These are phyloP conservation scores for Cyberlindnera euphorbiae DNA, from an alignment of 805 yeast genomes.

Conservation along the genomic window DNA sequence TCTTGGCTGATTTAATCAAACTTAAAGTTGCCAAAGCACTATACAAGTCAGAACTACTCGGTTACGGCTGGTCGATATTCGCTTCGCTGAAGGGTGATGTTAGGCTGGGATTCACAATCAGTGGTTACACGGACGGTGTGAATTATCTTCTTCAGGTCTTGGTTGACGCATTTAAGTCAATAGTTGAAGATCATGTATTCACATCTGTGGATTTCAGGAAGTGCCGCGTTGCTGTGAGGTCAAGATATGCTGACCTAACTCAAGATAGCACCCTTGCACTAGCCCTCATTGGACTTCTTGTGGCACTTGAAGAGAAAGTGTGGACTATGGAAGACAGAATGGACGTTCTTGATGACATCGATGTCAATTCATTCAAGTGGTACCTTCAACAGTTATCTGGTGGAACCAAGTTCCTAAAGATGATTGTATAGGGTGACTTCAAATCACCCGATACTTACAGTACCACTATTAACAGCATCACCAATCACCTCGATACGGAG, in stretches of 20 bases:
- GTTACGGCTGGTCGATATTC: slow-evolving; percentile 51
- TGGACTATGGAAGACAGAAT: slow-evolving; percentile 53
- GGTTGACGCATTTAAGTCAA: slow-evolving; percentile 27
- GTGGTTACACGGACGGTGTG: slow-evolving; percentile 47
- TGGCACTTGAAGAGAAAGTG: slow-evolving; percentile 50
- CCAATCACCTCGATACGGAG: slow-evolving; percentile 23
- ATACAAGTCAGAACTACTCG: slow-evolving; percentile 51
- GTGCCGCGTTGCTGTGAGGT: slow-evolving; percentile 44
- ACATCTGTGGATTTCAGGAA: slow-evolving; percentile 36
- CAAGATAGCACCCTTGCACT: slow-evolving; percentile 42
- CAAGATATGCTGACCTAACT: slow-evolving; percentile 40
- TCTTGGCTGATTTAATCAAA: slow-evolving; percentile 46
- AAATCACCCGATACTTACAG: slow-evolving; percentile 21
- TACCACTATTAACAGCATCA: slow-evolving; percentile 23
- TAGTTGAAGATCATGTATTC: slow-evolving; percentile 15
- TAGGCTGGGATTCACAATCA: slow-evolving; percentile 45
- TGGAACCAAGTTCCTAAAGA: slow-evolving; percentile 31
- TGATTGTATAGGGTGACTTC: slow-evolving; percentile 50
- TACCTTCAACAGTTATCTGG: slow-evolving; percentile 28
- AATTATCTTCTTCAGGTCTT: slow-evolving; percentile 31
- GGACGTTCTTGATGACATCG: slow-evolving; percentile 49
- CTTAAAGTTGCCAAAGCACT: slow-evolving; percentile 34
- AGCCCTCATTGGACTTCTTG: slow-evolving; percentile 45
- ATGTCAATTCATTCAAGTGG: slow-evolving; percentile 29
- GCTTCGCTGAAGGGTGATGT: slow-evolving; percentile 53